Evolutionary conservation across 495 filamentous ascomycete species (phyloP), one percentile per base, ranked within the genome.

Genomic region (Endocarpon pusillum): DNA sequence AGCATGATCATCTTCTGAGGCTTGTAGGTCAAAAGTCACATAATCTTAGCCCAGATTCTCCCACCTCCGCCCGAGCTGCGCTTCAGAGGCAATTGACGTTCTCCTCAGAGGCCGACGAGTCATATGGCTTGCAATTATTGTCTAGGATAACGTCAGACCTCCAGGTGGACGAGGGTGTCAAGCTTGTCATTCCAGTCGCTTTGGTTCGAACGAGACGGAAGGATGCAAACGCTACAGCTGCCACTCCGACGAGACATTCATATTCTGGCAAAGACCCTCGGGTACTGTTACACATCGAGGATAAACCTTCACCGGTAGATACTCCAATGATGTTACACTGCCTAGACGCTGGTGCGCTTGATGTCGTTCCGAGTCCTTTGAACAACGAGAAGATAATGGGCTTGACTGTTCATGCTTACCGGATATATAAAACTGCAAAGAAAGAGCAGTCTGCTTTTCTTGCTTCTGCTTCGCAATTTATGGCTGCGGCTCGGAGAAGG

Each of bases 291-390:
- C 37, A 27, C 35, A 38, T 16, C 38, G 33, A 21, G 25, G 24
- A 40, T 10, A 9, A 11, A 19, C 17, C 32, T 20, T 40, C 40
- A 30, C 42, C 21, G 27, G 42, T 58, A 11, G 57, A 65, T 26
- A 54, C 62, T 14, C 52, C 59, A 22, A 57, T 65, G 14, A 56
- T 69, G 27, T 64, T 76, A 35, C 68, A 62, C 42, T 89, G 78
- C 53, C 54, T 96, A 9, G 83, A 94, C 47, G 71, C 71, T 16
- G 87, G 87, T 30, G 87, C 87, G 8, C 59, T 78, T 14, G 87
- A 94, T 59, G 80, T 94, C 38, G 56, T 94, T 37, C 66, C 70
- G 1, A 79, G 75, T 41, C 86, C 87, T 4, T 51, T 94, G 17
- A 67, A 78, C 38, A 65, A 58, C 28, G 69, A 76, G 36, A 66